These are phyloP conservation scores for Kuraishia piskuri DNA, from an alignment of 805 yeast genomes.

Conservation along the genomic window DNA sequence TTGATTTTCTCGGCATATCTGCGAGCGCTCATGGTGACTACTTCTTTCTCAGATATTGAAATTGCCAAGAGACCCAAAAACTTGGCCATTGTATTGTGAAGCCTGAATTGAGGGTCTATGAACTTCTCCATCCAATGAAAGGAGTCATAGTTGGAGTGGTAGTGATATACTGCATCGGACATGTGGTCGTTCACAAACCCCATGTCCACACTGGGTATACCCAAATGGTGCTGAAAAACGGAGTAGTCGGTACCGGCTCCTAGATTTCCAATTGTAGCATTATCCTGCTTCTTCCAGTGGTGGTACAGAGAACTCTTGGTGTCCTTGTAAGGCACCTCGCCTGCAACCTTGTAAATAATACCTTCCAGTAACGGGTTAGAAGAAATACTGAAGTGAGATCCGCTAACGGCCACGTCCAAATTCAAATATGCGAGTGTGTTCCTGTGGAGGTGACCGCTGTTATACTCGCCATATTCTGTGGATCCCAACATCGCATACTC, in stretches of 20 bases:
- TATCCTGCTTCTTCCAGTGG: constrained; percentile 32
- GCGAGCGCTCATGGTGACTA: constrained; percentile 33
- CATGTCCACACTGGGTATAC: constrained; percentile 53
- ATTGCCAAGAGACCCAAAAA: constrained; percentile 49
- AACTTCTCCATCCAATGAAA: constrained; percentile 42
- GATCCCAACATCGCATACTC: constrained; percentile 46
- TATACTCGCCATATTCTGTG: constrained; percentile 47
- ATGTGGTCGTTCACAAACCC: constrained; percentile 28
- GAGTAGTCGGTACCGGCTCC: constrained; percentile 48
- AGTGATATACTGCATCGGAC: constrained; percentile 44
- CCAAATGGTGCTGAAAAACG: constrained; percentile 57
- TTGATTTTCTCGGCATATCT: constrained; percentile 37
- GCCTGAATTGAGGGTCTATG: constrained; percentile 43
- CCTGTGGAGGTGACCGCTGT: constrained; percentile 27
- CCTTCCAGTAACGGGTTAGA: constrained; percentile 51
- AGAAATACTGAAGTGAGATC: constrained; percentile 35
- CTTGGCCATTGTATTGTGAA: constrained; percentile 51
- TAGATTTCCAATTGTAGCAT: constrained; percentile 29
- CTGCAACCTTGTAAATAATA: constrained; percentile 35
- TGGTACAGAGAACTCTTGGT: constrained; percentile 34
- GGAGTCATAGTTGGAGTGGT: constrained; percentile 53
- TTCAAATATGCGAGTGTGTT: constrained; percentile 43
- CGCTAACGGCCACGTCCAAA: constrained; percentile 44
- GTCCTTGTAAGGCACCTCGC: constrained; percentile 32
- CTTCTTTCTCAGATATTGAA: constrained; percentile 47